phyloP scores from a whole-genome alignment of 1,284 basidiomycete species.

The Rhodotorula sp. region DNA sequence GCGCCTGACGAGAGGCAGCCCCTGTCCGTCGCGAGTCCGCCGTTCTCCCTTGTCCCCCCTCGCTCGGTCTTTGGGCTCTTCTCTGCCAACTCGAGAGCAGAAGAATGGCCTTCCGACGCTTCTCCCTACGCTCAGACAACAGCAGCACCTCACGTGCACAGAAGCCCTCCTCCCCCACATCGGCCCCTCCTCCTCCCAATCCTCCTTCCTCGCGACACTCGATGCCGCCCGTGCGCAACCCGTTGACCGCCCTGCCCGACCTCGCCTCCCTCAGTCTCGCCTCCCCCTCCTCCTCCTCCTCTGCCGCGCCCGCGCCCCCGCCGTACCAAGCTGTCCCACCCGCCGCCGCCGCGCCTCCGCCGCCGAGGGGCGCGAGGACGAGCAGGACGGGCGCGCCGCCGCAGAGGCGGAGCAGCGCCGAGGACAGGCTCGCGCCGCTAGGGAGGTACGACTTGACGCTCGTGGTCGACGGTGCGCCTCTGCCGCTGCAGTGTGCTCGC shows the following conservation, averaged over 20 bases:
- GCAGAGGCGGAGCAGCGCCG: conserved; percentile 10
- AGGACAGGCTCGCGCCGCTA: conserved; percentile 29
- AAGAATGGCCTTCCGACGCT: not conserved
- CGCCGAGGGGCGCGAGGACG: not conserved
- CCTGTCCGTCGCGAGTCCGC: not conserved
- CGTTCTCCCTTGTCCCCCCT: not conserved
- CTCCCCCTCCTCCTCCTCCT: too few species aligned
- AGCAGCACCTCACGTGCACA: not conserved
- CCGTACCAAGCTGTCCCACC: not conserved
- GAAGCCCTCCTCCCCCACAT: not conserved
- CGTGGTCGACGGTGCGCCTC: conserved; percentile 21
- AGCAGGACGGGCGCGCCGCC: not conserved
- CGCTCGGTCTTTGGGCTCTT: not conserved
- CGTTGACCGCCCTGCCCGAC: not conserved
- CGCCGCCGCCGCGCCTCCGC: not conserved
- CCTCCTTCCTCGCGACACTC: too few species aligned
- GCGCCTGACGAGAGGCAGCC: too few species aligned
- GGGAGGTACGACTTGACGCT: conserved; percentile 25
- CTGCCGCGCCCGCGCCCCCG: not conserved
- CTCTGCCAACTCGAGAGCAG: not conserved
- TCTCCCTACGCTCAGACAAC: not conserved
- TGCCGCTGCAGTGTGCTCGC: too few species aligned
- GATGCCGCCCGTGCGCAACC: too few species aligned
- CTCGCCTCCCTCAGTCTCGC: not conserved
- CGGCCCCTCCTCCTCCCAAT: not conserved